These are phyloP conservation scores for Iodosphaeria phyllophila DNA, from an alignment of 2,329 filamentous ascomycete species.

Conservation along the genomic window DNA sequence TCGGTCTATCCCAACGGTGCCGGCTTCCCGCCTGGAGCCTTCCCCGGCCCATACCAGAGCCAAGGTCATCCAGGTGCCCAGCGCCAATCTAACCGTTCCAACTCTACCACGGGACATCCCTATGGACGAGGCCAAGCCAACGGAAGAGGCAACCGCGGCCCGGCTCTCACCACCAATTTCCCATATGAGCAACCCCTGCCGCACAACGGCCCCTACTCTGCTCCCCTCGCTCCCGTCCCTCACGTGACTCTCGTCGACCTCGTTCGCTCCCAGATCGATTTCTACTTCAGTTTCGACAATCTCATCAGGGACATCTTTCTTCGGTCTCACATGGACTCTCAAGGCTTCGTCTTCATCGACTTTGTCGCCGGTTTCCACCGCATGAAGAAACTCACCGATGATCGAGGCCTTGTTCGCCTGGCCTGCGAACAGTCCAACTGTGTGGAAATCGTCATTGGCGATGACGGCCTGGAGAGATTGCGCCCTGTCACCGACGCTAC, in stretches of 20 bases:
- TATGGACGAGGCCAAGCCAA: slow-evolving; percentile 1
- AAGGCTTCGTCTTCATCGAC: slow-evolving; percentile 71
- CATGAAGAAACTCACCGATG: slow-evolving; percentile 52
- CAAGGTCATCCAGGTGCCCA: slow-evolving; percentile 7
- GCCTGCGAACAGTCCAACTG: slow-evolving; percentile 54
- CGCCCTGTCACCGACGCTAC: slow-evolving; percentile 61
- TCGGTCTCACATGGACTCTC: slow-evolving; percentile 80
- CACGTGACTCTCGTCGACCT: slow-evolving; percentile 11
- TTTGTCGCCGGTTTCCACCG: slow-evolving; percentile 79
- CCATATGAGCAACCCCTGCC: slow-evolving; percentile 2
- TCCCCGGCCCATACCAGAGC: no score
- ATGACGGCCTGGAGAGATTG: slow-evolving; percentile 63
- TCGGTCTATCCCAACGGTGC: slow-evolving; percentile 5
- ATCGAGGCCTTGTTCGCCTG: slow-evolving; percentile 54
- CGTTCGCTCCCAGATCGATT: slow-evolving; percentile 44
- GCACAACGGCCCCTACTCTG: slow-evolving; percentile 1
- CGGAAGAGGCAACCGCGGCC: slow-evolving; percentile 1
- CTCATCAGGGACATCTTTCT: slow-evolving; percentile 84
- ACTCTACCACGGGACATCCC: slow-evolving; percentile 32
- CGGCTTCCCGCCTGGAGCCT: slow-evolving; percentile 7
- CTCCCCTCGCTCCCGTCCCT: not conserved
- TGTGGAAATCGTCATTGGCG: slow-evolving; percentile 57
- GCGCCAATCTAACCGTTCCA: slow-evolving; percentile 27
- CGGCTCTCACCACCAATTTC: slow-evolving; percentile 1
- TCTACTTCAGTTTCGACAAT: slow-evolving; percentile 95